Evolutionary conservation across 208 protist genomes (phyloP), one percentile per base, ranked within the genome.

Genomic region (Leishmania guyanensis): DNA sequence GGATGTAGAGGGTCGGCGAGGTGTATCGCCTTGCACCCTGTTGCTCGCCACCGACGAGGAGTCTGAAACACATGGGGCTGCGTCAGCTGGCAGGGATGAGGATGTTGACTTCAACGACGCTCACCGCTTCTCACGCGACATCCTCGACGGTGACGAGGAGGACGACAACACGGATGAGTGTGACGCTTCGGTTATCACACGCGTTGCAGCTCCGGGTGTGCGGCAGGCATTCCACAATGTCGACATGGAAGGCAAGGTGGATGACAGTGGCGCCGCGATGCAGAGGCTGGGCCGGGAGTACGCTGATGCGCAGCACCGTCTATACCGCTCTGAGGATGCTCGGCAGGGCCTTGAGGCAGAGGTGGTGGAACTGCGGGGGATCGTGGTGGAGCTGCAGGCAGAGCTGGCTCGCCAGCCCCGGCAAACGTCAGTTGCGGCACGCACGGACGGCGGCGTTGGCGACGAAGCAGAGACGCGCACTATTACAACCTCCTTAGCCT

Each of bases 281-380:
- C 78, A 90, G 73, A 79, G 85, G 53, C 60, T 91, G 29, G 85
- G 85, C 3, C 80, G 86, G 43, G 80, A 84, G 72, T 91, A 88
- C 80, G 89, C 87, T 51, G 87, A 89, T 29, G 86, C 85, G 4
- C 85, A 89, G 66, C 86, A 90, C 48, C 82, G 84, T 0, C 87
- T 90, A 1, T 74, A 80, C 54, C 75, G 65, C 39, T 86, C 88
- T 0, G 85, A 91, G 73, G 90, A 88, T 58, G 79, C 82, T 2
- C 74, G 86, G 3, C 69, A 75, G 48, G 66, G 46, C 39, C 83
- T 92, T 33, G 84, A 92, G 80, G 58, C 53, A 0, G 90, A 92
- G 74, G 69, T 94, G 68, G 74, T 65, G 58, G 80, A 83, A 68
- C 80, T 87, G 72, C 77, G 78, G 33, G 53, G 36, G 14, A 29